Evolutionary conservation across 257 asterid species (phyloP).

Genomic region (Solanum chilense): DNA sequence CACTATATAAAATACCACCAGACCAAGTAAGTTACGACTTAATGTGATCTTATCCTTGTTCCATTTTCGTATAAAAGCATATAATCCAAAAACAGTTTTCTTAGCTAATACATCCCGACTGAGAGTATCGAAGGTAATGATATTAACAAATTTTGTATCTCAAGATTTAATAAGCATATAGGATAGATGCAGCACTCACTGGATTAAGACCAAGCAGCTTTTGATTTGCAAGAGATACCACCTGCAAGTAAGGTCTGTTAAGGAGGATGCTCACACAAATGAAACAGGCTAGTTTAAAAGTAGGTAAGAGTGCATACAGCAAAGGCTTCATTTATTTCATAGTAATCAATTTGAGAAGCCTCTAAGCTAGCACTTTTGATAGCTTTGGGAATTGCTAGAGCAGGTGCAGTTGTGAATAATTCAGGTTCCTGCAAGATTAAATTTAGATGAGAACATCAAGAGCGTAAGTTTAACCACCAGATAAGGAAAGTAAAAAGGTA

Average conservation of each 20-base stretch:
- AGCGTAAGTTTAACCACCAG: neutral
- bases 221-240: slow-evolving; percentile 96
- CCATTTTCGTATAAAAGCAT: neutral
- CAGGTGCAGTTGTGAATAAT: slow-evolving; percentile 85
- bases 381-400: slow-evolving; percentile 96
- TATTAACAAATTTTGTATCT: neutral
- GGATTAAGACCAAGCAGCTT: slow-evolving; percentile 62
- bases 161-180: neutral
- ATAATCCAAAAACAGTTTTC: neutral
- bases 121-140: neutral
- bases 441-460: neutral
- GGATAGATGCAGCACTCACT: slow-evolving; percentile 33
- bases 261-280: neutral
- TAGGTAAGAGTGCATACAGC: slow-evolving; percentile 37
- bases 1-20: neutral
- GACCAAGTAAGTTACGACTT: neutral
- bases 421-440: slow-evolving; percentile 74
- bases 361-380: slow-evolving; percentile 73
- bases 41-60: neutral
- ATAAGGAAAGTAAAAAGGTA: neutral
- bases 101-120: neutral
- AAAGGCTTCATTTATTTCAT: slow-evolving; percentile 96
- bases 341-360: slow-evolving; percentile 75
- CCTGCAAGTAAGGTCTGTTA: slow-evolving; percentile 36
- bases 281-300: neutral